Evolutionary conservation across 352 stramenopile genomes (phyloP).

Genomic region (Saprolegnia parasitica): DNA sequence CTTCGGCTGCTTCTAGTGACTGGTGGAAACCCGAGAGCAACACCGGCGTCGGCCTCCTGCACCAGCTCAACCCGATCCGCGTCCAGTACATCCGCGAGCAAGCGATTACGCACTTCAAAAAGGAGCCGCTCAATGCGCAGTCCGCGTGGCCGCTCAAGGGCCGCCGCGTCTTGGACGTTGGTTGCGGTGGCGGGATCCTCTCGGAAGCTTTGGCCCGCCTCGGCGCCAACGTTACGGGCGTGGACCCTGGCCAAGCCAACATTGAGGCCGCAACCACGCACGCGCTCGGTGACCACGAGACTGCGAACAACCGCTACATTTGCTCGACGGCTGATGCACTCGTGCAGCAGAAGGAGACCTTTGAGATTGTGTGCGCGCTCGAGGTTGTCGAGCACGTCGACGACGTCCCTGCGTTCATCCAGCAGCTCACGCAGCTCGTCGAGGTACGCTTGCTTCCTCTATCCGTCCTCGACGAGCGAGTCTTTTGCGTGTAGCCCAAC

Average conservation of each 20-base stretch:
- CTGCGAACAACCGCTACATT: constrained; percentile 72
- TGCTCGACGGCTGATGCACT: constrained; percentile 78
- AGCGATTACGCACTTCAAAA: constrained; percentile 58
- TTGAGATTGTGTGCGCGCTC: constrained; percentile 81
- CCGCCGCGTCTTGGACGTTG: constrained; percentile 64
- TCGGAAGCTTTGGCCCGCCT: constrained; percentile 75
- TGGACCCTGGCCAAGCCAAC: constrained; percentile 65
- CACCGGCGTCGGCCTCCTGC: constrained; percentile 67
- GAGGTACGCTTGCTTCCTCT: constrained; percentile 54
- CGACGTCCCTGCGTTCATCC: constrained; percentile 60
- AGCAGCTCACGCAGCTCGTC: constrained; percentile 68
- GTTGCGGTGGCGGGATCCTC: constrained; percentile 79
- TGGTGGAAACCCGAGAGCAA: constrained; percentile 76
- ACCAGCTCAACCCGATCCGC: constrained; percentile 78
- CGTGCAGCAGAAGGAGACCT: constrained; percentile 58
- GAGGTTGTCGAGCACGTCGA: constrained; percentile 84
- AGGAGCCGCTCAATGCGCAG: constrained; percentile 31
- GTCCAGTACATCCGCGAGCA: constrained; percentile 79
- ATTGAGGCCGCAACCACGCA: constrained; percentile 67
- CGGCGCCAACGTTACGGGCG: constrained; percentile 64
- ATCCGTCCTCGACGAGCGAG: no score
- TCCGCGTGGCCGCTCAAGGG: constrained; percentile 47
- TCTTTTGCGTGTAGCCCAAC: constrained; percentile 40
- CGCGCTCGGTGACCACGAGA: constrained; percentile 44
- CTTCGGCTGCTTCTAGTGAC: constrained; percentile 41